A percentile compares a stretch with the other conserved stretches of the same genome.
Evolutionary conservation across 176 grass and related monocot species (phyloP).

Genomic region (Oryza officinalis): DNA sequence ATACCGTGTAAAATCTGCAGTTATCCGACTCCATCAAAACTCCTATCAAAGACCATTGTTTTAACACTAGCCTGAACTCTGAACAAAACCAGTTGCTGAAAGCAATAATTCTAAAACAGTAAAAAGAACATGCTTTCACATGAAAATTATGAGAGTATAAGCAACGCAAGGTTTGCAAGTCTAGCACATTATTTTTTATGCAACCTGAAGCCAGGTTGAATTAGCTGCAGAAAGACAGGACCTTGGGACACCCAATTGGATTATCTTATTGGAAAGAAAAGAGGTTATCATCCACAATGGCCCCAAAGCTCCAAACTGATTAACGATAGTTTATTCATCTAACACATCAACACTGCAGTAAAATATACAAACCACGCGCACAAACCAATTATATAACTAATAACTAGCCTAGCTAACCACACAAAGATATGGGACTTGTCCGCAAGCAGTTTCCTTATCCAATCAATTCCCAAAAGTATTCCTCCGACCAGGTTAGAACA

Average conservation of each 20-base stretch:
- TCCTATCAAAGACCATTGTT: not conserved
- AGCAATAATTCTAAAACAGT: not conserved
- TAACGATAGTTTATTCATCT: conserved; percentile 32
- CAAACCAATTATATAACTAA: not conserved
- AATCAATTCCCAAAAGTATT: not conserved
- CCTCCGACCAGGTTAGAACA: not conserved
- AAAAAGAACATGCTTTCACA: not conserved
- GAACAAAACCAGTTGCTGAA: not conserved
- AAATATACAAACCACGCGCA: conserved; percentile 23
- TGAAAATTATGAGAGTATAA: not conserved
- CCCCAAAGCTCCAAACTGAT: conserved; percentile 20
- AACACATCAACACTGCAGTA: not conserved
- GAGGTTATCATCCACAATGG: not conserved
- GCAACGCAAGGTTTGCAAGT: not conserved
- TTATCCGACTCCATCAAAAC: not conserved
- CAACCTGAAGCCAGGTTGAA: not conserved
- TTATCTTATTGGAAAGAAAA: conserved; percentile 35
- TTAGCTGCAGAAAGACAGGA: not conserved
- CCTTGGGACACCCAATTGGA: conserved; percentile 1
- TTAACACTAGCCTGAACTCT: not conserved
- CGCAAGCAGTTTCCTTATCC: not conserved
- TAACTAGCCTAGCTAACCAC: not conserved
- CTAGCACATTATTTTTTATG: not conserved
- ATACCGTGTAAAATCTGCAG: not conserved
- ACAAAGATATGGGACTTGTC: conserved; percentile 13